A percentile compares a stretch with the other conserved stretches of the same genome.
Evolutionary conservation across 2,329 filamentous ascomycete species (phyloP).

Genomic region (Fusarium algeriense): DNA sequence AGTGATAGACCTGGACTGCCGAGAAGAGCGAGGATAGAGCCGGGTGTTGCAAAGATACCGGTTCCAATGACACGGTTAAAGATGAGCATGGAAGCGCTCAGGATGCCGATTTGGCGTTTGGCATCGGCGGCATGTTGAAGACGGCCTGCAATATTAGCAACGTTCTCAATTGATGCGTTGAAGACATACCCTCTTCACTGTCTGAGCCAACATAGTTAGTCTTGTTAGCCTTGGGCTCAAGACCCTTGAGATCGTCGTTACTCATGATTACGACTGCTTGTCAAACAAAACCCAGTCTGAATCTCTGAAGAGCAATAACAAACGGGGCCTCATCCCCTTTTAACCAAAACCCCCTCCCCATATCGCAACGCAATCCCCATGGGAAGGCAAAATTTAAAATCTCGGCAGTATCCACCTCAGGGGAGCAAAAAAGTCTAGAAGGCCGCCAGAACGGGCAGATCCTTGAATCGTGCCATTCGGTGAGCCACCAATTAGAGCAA

Average conservation of each 20-base stretch:
- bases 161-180: not conserved
- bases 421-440: slow-evolving; percentile 43
- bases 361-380: slow-evolving; percentile 2
- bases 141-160: slow-evolving; percentile 41
- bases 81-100: slow-evolving; percentile 69
- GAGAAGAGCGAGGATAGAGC: slow-evolving; percentile 66
- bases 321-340: slow-evolving; percentile 19
- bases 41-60: slow-evolving; percentile 74
- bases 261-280: slow-evolving; percentile 36
- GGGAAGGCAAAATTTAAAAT: slow-evolving; percentile 33
- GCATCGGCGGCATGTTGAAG: slow-evolving; percentile 58
- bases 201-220: slow-evolving; percentile 37
- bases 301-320: slow-evolving; percentile 11
- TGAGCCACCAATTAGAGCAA: not conserved
- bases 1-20: slow-evolving; percentile 73
- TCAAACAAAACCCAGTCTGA: not conserved
- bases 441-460: slow-evolving; percentile 39
- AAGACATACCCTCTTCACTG: slow-evolving; percentile 39
- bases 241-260: slow-evolving; percentile 32
- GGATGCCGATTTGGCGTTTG: slow-evolving; percentile 67
- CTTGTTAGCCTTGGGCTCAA: slow-evolving; percentile 30
- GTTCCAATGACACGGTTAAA: slow-evolving; percentile 76
- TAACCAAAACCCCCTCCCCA: slow-evolving; percentile 15
- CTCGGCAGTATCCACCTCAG: slow-evolving; percentile 20
- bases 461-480: slow-evolving; percentile 39